Conservation (phyloP, 495 filamentous ascomycete species). For the Pyrenula massariospora region DNA sequence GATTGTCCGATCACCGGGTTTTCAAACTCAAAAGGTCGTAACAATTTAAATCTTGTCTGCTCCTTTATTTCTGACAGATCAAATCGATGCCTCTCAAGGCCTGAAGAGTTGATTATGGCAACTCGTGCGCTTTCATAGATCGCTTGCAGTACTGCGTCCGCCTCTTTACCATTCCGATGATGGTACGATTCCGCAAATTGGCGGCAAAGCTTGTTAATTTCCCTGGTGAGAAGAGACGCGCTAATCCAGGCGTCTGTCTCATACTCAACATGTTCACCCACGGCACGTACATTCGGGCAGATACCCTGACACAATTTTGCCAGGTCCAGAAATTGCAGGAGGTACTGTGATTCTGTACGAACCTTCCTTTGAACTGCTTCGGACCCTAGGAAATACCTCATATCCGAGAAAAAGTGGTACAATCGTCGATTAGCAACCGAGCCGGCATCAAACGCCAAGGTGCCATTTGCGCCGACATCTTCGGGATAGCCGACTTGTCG, state of each 20-base stretch:
- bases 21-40: slow-evolving; percentile 75
- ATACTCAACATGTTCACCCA: slow-evolving; percentile 94
- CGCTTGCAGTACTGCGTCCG: slow-evolving; percentile 51
- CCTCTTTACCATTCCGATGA: slow-evolving; percentile 45
- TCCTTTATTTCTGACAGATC: slow-evolving; percentile 80
- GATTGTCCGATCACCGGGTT: slow-evolving; percentile 32
- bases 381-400: slow-evolving; percentile 79
- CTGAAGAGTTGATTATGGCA: slow-evolving; percentile 74
- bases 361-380: slow-evolving; percentile 76
- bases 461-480: slow-evolving; percentile 71
- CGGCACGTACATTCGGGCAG: slow-evolving; percentile 82
- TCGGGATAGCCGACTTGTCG: slow-evolving; percentile 88
- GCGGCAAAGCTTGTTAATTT: slow-evolving; percentile 84
- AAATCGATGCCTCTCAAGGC: slow-evolving; percentile 79
- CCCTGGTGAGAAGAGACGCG: slow-evolving; percentile 83
- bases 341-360: slow-evolving; percentile 70
- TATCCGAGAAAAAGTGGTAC: slow-evolving; percentile 92
- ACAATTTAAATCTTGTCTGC: slow-evolving; percentile 63
- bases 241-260: slow-evolving; percentile 98
- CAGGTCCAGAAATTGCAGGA: slow-evolving; percentile 88
- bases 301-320: slow-evolving; percentile 94
- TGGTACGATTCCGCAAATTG: slow-evolving; percentile 81
- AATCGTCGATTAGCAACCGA: slow-evolving; percentile 88
- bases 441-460: slow-evolving; percentile 82
- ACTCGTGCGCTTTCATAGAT: slow-evolving; percentile 67